Evolutionary conservation across 345 rosid genomes (phyloP).

Genomic region (Passiflora organensis): DNA sequence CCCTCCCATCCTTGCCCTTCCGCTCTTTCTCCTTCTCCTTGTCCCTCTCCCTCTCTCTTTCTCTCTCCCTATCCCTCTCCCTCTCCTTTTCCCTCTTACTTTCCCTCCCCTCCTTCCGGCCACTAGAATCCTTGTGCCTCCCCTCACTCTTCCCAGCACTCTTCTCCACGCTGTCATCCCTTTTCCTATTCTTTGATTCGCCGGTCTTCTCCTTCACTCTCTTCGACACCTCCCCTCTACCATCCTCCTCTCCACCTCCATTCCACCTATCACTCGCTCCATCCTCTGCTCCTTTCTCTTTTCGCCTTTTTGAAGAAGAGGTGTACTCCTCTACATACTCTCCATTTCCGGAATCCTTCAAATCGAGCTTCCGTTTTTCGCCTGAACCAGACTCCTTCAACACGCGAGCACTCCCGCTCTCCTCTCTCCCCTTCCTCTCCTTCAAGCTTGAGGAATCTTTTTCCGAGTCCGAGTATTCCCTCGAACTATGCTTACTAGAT

Average conservation of each 20-base stretch:
- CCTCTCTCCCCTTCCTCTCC: constrained; percentile 58
- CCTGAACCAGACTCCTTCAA: constrained; percentile 51
- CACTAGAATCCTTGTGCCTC: constrained; percentile 51
- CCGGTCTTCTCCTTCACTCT: constrained; percentile 47
- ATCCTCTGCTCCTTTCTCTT: constrained; percentile 43
- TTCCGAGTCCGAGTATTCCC: constrained; percentile 90
- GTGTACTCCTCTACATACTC: constrained; percentile 55
- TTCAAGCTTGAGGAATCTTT: constrained; percentile 49
- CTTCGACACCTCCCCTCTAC: constrained; percentile 39
- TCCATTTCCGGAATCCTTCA: constrained; percentile 47
- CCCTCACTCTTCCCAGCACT: too few species aligned
- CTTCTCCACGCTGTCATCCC: constrained; percentile 47
- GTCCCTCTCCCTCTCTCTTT: too few species aligned
- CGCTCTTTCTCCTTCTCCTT: too few species aligned
- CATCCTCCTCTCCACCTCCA: constrained; percentile 46
- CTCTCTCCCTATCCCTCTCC: constrained; percentile 40
- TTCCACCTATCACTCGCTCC: constrained; percentile 71
- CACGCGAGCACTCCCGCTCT: constrained; percentile 40
- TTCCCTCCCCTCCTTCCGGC: constrained; percentile 61
- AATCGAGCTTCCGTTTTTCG: constrained; percentile 66
- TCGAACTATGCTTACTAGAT: constrained; percentile 78
- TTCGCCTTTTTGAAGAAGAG: constrained; percentile 60
- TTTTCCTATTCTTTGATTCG: constrained; percentile 63
- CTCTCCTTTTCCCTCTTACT: constrained; percentile 47
- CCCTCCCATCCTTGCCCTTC: constrained; percentile 35